Evolutionary conservation across 2,329 filamentous ascomycete genomes (phyloP).

Genomic region (Phoma sp.): DNA sequence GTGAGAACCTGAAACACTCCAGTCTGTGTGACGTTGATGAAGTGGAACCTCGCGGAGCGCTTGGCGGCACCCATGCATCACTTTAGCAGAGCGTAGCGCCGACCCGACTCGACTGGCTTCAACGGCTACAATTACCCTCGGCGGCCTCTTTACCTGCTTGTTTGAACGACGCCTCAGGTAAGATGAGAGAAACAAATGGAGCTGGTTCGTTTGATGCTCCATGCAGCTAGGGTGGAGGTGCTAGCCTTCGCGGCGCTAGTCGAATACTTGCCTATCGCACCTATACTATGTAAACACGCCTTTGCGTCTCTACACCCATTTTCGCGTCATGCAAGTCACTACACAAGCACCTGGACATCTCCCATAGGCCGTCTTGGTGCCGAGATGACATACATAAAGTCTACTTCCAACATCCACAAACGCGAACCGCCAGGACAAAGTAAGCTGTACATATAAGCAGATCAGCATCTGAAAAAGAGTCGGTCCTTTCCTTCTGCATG

Average conservation of each 20-base stretch:
- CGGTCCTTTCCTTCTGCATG: background rate
- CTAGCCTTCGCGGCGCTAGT: background rate
- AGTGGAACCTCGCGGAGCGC: constrained; percentile 3
- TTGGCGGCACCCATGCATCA: constrained; percentile 5
- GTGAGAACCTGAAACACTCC: constrained; percentile 17
- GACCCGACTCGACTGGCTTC: constrained; percentile 1
- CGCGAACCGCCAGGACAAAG: background rate
- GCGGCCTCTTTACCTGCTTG: background rate
- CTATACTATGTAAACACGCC: no score
- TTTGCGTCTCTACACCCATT: background rate
- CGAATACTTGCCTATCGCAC: background rate
- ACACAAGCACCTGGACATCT: background rate
- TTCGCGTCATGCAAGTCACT: background rate
- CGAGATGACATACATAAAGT: background rate
- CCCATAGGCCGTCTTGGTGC: no score
- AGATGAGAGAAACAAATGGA: constrained; percentile 4
- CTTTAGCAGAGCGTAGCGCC: constrained; percentile 3
- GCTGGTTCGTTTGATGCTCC: constrained; percentile 2
- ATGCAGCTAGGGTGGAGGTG: background rate
- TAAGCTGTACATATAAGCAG: background rate
- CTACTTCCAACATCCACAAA: background rate
- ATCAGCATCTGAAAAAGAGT: background rate
- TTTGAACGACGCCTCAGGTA: constrained; percentile 6
- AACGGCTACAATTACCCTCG: constrained; percentile 5
- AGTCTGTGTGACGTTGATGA: constrained; percentile 10